Conservation (phyloP, 2,329 filamentous ascomycete species). For the Zasmidium angulare region DNA sequence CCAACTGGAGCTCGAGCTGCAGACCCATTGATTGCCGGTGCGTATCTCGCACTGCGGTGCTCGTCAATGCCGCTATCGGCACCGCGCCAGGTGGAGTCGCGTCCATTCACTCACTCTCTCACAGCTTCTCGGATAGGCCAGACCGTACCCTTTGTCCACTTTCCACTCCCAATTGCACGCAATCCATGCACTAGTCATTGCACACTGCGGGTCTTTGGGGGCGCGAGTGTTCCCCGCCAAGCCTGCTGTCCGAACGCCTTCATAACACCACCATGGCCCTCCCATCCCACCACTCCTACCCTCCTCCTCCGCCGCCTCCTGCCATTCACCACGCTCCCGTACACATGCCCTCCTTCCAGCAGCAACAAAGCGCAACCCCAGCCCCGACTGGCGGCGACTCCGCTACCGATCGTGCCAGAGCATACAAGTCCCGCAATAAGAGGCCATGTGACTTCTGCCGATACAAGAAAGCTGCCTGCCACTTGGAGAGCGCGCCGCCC, state of each 20-base stretch:
- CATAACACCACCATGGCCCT: neutral
- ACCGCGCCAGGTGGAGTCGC: neutral
- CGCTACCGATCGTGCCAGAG: slow-evolving; percentile 32
- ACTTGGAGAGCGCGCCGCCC: slow-evolving; percentile 43
- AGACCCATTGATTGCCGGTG: neutral
- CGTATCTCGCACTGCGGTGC: neutral
- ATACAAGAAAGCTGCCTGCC: slow-evolving; percentile 47
- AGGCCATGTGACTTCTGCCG: slow-evolving; percentile 50
- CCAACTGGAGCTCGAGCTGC: neutral
- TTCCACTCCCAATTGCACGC: neutral
- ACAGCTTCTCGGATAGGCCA: neutral
- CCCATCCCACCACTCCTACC: slow-evolving; percentile 7
- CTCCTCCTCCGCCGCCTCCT: slow-evolving; percentile 7
- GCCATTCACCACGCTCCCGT: slow-evolving; percentile 1
- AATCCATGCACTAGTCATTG: neutral
- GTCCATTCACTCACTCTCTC: neutral
- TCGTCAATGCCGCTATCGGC: neutral
- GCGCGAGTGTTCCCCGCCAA: neutral
- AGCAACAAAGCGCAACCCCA: slow-evolving; percentile 5
- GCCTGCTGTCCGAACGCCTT: neutral
- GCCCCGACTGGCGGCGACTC: slow-evolving; percentile 6
- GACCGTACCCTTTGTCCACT: neutral
- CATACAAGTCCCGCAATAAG: slow-evolving; percentile 39
- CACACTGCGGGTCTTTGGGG: neutral
- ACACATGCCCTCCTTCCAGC: slow-evolving; percentile 6